Conservation (phyloP, 2,329 filamentous ascomycete species). For the Elsinoe fawcettii region DNA sequence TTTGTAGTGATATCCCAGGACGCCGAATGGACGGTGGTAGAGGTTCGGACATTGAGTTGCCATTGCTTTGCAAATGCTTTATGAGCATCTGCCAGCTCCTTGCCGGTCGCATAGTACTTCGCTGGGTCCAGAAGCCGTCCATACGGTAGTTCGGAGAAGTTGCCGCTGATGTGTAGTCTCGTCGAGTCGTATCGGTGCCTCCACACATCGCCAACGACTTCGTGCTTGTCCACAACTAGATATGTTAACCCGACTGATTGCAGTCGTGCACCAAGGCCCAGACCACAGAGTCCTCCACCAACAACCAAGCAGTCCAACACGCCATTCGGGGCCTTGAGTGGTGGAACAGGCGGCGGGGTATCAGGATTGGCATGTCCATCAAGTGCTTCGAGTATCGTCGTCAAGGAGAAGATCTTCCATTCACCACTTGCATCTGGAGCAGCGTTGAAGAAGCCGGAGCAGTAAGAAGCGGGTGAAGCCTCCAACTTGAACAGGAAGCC, state of each 20-base stretch:
- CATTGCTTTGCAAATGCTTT: conserved; percentile 20
- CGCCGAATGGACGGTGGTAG: conserved; percentile 31
- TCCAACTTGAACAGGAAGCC: conserved; percentile 26
- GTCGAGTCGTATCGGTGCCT: conserved; percentile 36
- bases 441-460: conserved; percentile 29
- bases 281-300: conserved; percentile 35
- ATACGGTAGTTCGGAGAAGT: conserved; percentile 34
- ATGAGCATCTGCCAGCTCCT: conserved; percentile 20
- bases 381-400: conserved; percentile 31
- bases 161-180: conserved; percentile 34
- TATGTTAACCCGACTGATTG: conserved; percentile 33
- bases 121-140: conserved; percentile 16
- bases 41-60: conserved; percentile 35
- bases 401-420: conserved; percentile 36
- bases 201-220: conserved; percentile 36
- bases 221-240: conserved; percentile 33
- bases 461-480: conserved; percentile 20
- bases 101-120: conserved; percentile 21
- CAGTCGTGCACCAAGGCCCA: conserved; percentile 31
- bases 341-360: conserved; percentile 18
- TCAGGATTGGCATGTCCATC: conserved; percentile 29
- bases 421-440: conserved; percentile 27
- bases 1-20: conserved; percentile 32
- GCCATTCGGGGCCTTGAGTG: conserved; percentile 18
- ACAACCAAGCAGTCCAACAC: conserved; percentile 29